Evolutionary conservation across 306 rosid species (phyloP).

Genomic region (Gleditsia sinensis): DNA sequence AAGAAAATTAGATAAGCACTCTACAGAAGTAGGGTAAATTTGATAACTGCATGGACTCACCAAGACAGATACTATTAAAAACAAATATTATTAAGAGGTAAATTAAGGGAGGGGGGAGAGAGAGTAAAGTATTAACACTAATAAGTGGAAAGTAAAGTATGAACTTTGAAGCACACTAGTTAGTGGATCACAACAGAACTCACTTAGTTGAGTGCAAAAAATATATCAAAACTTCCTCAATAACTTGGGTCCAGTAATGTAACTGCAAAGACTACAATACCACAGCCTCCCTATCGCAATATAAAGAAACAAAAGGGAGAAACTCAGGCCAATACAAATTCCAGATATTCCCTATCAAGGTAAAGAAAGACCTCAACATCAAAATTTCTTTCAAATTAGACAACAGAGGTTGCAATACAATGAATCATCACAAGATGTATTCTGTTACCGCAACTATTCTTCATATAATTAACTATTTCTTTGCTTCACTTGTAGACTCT

Average conservation of each 20-base stretch:
- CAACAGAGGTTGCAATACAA: background rate
- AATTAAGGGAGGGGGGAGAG: background rate
- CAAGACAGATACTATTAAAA: too few relatives aligned
- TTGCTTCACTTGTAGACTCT: conserved; percentile 39
- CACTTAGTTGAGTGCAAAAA: background rate
- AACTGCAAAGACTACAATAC: background rate
- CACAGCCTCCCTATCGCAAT: background rate
- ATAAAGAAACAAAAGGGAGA: background rate
- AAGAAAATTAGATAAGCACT: background rate
- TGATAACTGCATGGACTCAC: background rate
- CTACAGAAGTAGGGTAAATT: background rate
- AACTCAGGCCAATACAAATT: background rate
- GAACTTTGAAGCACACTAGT: background rate
- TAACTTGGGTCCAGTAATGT: background rate
- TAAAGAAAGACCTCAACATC: background rate
- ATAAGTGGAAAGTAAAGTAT: too few relatives aligned
- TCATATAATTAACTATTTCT: conserved; percentile 39
- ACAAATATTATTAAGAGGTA: too few relatives aligned
- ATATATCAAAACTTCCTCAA: background rate
- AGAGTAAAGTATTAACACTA: too few relatives aligned
- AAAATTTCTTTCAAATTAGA: conserved; percentile 2
- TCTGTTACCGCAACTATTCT: conserved; percentile 21
- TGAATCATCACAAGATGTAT: background rate
- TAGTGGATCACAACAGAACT: background rate
- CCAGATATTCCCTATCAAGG: background rate